Base-by-base conservation (phyloP, 148 eudicot species). In the Rhododendron henanense region DNA sequence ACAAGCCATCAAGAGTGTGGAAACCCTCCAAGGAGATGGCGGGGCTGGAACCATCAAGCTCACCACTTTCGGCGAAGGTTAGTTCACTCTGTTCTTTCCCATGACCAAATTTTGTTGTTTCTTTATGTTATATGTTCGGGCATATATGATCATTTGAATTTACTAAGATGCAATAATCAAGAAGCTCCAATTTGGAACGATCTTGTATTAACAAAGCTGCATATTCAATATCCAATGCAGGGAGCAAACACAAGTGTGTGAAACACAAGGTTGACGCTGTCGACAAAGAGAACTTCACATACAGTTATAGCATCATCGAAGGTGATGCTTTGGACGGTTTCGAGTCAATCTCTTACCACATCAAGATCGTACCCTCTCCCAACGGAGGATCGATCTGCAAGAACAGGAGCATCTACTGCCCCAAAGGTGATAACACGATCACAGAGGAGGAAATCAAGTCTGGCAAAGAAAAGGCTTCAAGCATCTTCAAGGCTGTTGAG, bases 11-110 rank as follows among this genome's bases (percentile, higher is more conserved):
- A 89, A 89, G 86, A 75, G 83, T 23, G 74, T 80, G 14, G 86
- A 88, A 50, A 69, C 51, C 69, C 81, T 87, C n/a, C 83, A 67
- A 67, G 74, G 74, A 67, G 74, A 67, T 28, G 74, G 74, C 16
- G 74, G 74, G 28, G 74, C 74, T 87, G 39, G 91, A 86, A 18
- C 88, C 45, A 16, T 89, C 83, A 87, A 89, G 85, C 41, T 79
- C 23, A 48, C 81, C 76, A 79, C 84, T 76, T 87, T 87, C 6
- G 86, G 88, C 3, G 89, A 89, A 85, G 91, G 91, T 85, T 18
- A 14, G 77, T 5, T 65, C 45, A 28, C 74, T 67, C 15, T 67
- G 15, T 67, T 28, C 74, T 67, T 28, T 67, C 74, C 28, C 8
- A 10, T 28, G 14, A 67, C 4, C 14, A 8, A 33, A 33, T 23